These are phyloP conservation scores for Kluyveromyces wickerhamii DNA, from an alignment of 805 yeast species.

Conservation along the genomic window DNA sequence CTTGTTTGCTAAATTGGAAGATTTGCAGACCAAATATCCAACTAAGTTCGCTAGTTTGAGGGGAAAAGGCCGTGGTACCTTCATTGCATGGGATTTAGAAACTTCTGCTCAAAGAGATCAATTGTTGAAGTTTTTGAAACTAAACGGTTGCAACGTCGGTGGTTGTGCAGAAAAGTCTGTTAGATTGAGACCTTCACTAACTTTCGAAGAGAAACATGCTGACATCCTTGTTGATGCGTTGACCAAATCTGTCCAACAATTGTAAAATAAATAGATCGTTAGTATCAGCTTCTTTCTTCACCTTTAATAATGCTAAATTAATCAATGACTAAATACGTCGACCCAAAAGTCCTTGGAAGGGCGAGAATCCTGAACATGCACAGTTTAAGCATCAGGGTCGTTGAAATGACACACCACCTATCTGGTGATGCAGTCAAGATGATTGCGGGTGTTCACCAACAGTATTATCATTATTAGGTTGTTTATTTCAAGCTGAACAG, in stretches of 20 bases:
- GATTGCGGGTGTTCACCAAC: too few species aligned
- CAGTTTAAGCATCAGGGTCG: too few species aligned
- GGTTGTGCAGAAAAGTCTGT: conserved; percentile 56
- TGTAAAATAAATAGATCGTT: too few species aligned
- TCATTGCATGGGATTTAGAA: conserved; percentile 56
- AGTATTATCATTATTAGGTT: too few species aligned
- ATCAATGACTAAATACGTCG: too few species aligned
- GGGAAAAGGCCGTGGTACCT: conserved; percentile 57
- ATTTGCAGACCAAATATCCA: conserved; percentile 34
- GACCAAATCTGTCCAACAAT: conserved; percentile 26
- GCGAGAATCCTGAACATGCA: too few species aligned
- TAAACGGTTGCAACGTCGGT: conserved; percentile 55
- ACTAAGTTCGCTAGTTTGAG: conserved; percentile 41
- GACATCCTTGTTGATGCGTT: conserved; percentile 44
- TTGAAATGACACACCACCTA: too few species aligned
- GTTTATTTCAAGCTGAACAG: too few species aligned
- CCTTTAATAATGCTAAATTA: too few species aligned
- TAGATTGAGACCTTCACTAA: conserved; percentile 58
- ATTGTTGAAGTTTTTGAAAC: conserved; percentile 38
- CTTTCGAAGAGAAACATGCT: conserved; percentile 54
- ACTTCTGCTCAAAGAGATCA: conserved; percentile 38
- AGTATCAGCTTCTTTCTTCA: too few species aligned
- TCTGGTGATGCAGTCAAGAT: too few species aligned
- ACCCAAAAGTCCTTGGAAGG: too few species aligned
- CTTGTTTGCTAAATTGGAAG: conserved; percentile 37